phyloP scores from a whole-genome alignment of 352 stramenopile genomes.

The Phytophthora foliorum region DNA sequence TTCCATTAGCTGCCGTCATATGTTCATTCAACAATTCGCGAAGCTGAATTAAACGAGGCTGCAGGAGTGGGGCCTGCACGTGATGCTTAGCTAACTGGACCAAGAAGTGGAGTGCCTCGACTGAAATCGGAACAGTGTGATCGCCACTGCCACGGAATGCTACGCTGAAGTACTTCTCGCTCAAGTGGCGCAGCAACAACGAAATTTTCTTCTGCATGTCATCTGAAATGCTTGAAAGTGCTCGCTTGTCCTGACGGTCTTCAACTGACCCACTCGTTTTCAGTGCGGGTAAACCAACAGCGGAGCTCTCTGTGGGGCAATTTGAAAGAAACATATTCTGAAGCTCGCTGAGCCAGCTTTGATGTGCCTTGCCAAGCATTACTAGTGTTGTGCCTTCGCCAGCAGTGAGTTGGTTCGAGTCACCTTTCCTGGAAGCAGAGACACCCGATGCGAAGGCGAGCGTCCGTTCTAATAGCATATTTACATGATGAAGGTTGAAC shows the following conservation, averaged over 20 bases:
- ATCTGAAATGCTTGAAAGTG: neutral
- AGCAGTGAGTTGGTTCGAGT: neutral
- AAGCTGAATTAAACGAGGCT: slow-evolving; percentile 28
- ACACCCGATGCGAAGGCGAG: slow-evolving; percentile 40
- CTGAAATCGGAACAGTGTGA: slow-evolving; percentile 20
- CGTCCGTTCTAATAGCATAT: slow-evolving; percentile 45
- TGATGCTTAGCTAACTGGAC: slow-evolving; percentile 42
- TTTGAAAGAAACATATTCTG: slow-evolving; percentile 57
- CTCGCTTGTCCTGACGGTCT: neutral
- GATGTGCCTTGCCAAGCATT: slow-evolving; percentile 65
- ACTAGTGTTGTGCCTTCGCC: slow-evolving; percentile 46
- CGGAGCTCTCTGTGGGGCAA: slow-evolving; percentile 8
- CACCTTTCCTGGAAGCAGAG: neutral
- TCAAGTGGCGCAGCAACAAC: slow-evolving; percentile 40
- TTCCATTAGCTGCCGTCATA: slow-evolving; percentile 27
- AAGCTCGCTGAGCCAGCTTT: slow-evolving; percentile 67
- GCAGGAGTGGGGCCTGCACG: slow-evolving; percentile 29
- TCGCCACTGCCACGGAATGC: slow-evolving; percentile 43
- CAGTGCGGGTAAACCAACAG: neutral
- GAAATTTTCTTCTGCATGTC: slow-evolving; percentile 44
- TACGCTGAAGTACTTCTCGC: slow-evolving; percentile 81
- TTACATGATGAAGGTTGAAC: slow-evolving; percentile 70
- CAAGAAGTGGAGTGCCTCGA: slow-evolving; percentile 57
- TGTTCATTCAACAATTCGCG: slow-evolving; percentile 34
- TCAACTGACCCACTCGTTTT: neutral